Percentiles rank a stretch among this genome's conserved stretches.
Conservation (phyloP, 2,329 filamentous ascomycete species). For the Exophiala viscosa region DNA sequence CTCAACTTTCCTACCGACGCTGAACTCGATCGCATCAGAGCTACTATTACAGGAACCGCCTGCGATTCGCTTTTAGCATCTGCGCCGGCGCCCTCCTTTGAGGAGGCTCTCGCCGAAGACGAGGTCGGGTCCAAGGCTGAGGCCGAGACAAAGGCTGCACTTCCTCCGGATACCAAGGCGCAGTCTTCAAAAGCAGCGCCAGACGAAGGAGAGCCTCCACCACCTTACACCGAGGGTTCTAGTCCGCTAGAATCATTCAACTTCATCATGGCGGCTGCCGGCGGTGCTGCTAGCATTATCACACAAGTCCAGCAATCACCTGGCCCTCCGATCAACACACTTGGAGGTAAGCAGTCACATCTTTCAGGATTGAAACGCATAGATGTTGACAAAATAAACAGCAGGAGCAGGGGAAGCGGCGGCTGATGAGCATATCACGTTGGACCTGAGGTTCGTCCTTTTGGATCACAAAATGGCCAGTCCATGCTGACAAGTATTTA, state of each 20-base stretch:
- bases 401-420: slow-evolving; percentile 25
- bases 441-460: slow-evolving; percentile 27
- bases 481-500: slow-evolving; percentile 40
- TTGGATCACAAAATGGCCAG: not conserved
- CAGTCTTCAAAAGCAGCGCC: slow-evolving; percentile 63
- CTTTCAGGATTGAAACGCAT: too few relatives aligned
- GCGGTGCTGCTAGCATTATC: slow-evolving; percentile 96
- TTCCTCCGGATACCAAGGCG: slow-evolving; percentile 77
- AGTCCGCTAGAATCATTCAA: slow-evolving; percentile 89
- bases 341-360: slow-evolving; percentile 63
- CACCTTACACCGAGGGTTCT: slow-evolving; percentile 90
- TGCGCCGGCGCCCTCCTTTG: slow-evolving; percentile 50
- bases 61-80: slow-evolving; percentile 48
- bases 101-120: slow-evolving; percentile 45
- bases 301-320: slow-evolving; percentile 96
- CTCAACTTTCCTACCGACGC: slow-evolving; percentile 53
- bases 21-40: slow-evolving; percentile 39
- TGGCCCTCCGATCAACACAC: slow-evolving; percentile 76
- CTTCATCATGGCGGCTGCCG: slow-evolving; percentile 97
- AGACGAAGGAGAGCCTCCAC: slow-evolving; percentile 86
- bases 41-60: slow-evolving; percentile 46
- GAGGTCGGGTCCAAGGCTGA: slow-evolving; percentile 49
- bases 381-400: slow-evolving; percentile 9
- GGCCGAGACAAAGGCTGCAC: slow-evolving; percentile 77
- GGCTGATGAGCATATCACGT: slow-evolving; percentile 30